Evolutionary conservation across 108 stramenopile species (phyloP), one percentile per base, ranked within the genome.

Genomic region (Nitzschia sp.): DNA sequence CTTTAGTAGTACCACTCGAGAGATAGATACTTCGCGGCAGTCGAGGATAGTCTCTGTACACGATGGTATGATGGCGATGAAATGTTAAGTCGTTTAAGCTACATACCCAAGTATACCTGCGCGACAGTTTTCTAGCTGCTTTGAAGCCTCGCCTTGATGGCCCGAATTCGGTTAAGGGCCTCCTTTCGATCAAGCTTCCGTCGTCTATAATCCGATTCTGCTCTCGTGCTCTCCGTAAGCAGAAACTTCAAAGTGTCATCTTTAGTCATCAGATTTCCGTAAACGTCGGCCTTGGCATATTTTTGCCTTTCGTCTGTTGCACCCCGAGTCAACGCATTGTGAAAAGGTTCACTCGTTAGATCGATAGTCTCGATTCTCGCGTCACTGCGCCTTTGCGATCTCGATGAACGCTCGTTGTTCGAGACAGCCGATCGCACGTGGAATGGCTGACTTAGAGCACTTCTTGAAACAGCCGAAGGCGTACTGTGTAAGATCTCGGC

Each of bases 111-210:
- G n/a, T n/a, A n/a, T n/a, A n/a, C n/a, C n/a, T n/a, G n/a, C n/a
- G n/a, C n/a, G n/a, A n/a, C n/a, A n/a, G n/a, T n/a, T n/a, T n/a
- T n/a, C n/a, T n/a, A n/a, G n/a, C n/a, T n/a, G n/a, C n/a, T n/a
- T n/a, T 62, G 61, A 13, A 62, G 31, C 42, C 61, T 1, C 17
- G 61, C 61, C 25, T 62, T 62, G 61, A 62, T 62, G 15, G 61
- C 61, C 13, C 61, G 36, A 45, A 62, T 62, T 62, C 61, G 0
- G 42, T 62, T n/a, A 1, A 62, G 42, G 18, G 61, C 61, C 42
- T 62, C 61, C 33, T 42, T 62, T 42, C 61, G 31, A 45, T 62
- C 61, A n/a, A 62, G 61, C 42, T 62, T 62, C 46, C 42, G 31
- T 26, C 61, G 13, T 42, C 61, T 31, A 26, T 26, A 25, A 24